Evolutionary conservation across 2,329 filamentous ascomycete genomes (phyloP).

Genomic region (Exophiala aquamarina): DNA sequence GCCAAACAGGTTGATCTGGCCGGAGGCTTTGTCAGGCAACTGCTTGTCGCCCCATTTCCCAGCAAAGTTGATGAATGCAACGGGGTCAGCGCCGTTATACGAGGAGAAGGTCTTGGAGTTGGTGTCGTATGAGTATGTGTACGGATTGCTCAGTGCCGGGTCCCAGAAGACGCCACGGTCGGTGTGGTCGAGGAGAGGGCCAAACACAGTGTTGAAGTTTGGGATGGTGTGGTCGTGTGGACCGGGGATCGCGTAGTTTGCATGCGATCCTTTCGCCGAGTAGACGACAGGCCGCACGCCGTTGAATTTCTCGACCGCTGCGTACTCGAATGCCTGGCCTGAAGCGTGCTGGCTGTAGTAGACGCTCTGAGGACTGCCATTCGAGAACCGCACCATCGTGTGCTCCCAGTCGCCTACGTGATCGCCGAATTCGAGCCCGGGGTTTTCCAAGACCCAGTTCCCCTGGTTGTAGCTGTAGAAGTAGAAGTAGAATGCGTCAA

Average conservation of each 20-base stretch:
- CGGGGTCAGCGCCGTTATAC: slow-evolving; percentile 48
- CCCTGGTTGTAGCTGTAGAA: slow-evolving; percentile 52
- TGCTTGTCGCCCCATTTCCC: slow-evolving; percentile 65
- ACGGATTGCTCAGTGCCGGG: slow-evolving; percentile 52
- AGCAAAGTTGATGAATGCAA: slow-evolving; percentile 56
- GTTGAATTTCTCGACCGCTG: slow-evolving; percentile 52
- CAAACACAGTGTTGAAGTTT: slow-evolving; percentile 55
- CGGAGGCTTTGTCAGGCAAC: slow-evolving; percentile 52
- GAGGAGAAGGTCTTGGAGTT: slow-evolving; percentile 45
- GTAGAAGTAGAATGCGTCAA: slow-evolving; percentile 65
- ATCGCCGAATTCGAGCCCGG: slow-evolving; percentile 52
- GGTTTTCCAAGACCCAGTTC: slow-evolving; percentile 40
- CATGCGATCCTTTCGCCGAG: slow-evolving; percentile 62
- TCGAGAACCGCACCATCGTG: slow-evolving; percentile 56
- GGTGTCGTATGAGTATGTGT: slow-evolving; percentile 55
- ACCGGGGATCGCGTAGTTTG: slow-evolving; percentile 60
- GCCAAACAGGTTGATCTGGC: slow-evolving; percentile 44
- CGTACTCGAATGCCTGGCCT: slow-evolving; percentile 64
- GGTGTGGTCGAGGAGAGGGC: slow-evolving; percentile 53
- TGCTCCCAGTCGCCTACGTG: slow-evolving; percentile 64
- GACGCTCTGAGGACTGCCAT: slow-evolving; percentile 54
- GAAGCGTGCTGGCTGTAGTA: slow-evolving; percentile 65
- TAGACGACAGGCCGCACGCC: slow-evolving; percentile 57
- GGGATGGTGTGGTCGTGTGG: slow-evolving; percentile 65
- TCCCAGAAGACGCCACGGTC: slow-evolving; percentile 61